Evolutionary conservation across 2,329 filamentous ascomycete genomes (phyloP), one percentile per base, ranked within the genome.

Genomic region (Elsinoe ampelina): DNA sequence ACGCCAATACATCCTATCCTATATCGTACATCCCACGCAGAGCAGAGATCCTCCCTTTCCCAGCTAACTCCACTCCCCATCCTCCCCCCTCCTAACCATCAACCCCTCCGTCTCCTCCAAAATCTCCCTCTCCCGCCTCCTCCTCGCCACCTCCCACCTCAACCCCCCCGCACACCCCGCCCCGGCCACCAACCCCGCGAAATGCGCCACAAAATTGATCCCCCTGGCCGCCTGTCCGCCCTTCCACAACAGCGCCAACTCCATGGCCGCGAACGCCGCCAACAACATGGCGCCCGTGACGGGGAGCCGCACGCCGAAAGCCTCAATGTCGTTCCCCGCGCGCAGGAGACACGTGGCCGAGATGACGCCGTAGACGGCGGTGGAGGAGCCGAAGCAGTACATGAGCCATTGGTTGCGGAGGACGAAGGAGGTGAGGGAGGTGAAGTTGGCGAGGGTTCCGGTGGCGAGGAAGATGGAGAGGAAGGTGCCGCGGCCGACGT

Each of bases 401-500:
- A 73, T 67, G 39, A 66, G 67, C 51, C 78, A 72, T 20, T 71
- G 66, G 13, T 72, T 70, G 12, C 67, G 61, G 2, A 78, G 58
- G 22, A 79, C 74, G 54, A 74, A 71, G 20, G 67, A 69, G 5
- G 68, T 63, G 58, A 89, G 72, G 43, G 80, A 82, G n/a, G 75
- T 72, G 59, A 84, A 77, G 58, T 80, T 82, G 7, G 80, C 82
- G 1, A 82, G 42, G 1, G 76, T 73, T 54, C 84, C 85, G 5
- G 77, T 77, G 6, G 77, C 72, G 32, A 86, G 61, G 68, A 85
- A 88, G 32, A 87, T 71, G n/a, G 83, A 79, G 17, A 89, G 71
- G 70, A 89, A 89, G 57, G 80, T 77, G 12, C 79, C 84, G 10
- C 86, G 77, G 10, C 84, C 86, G 22, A 89, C 72, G 62, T 89